Conservation (phyloP, 352 stramenopile genomes). For the Pythium rishiriense region DNA sequence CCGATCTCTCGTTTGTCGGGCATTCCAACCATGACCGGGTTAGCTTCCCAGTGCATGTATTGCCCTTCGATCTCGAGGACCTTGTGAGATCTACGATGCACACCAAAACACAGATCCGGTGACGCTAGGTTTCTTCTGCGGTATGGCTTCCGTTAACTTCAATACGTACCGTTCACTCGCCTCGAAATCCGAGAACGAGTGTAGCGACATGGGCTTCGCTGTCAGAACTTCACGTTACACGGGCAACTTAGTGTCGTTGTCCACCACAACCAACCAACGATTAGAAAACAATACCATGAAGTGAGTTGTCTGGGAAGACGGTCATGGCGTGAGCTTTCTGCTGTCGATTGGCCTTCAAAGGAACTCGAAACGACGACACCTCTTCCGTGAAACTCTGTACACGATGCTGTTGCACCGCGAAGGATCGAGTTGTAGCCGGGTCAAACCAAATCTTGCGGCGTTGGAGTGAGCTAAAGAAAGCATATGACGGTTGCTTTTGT, state of each 20-base stretch:
- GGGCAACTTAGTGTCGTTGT: not conserved
- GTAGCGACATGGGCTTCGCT: constrained; percentile 49
- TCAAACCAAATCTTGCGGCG: constrained; percentile 64
- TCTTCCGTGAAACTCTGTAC: constrained; percentile 62
- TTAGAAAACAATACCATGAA: constrained; percentile 46
- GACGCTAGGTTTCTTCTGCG: not conserved
- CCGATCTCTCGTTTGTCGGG: constrained; percentile 43
- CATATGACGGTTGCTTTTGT: constrained; percentile 23
- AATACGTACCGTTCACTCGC: constrained; percentile 33
- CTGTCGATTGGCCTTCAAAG: constrained; percentile 53
- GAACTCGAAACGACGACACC: constrained; percentile 63
- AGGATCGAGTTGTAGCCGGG: constrained; percentile 56
- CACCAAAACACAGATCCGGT: not conserved
- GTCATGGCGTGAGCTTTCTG: constrained; percentile 56
- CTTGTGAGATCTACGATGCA: constrained; percentile 40
- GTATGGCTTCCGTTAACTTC: not conserved
- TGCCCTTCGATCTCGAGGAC: constrained; percentile 65
- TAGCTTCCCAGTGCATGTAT: constrained; percentile 64
- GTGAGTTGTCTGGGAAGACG: constrained; percentile 55
- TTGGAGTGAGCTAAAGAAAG: constrained; percentile 40
- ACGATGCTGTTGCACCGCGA: constrained; percentile 55
- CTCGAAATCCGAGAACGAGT: constrained; percentile 62
- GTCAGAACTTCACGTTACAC: constrained; percentile 41
- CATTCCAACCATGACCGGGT: constrained; percentile 52
- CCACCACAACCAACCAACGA: not conserved